phyloP scores from a whole-genome alignment of 73 alveolate genomes.

The Tetrahymena malaccensis region DNA sequence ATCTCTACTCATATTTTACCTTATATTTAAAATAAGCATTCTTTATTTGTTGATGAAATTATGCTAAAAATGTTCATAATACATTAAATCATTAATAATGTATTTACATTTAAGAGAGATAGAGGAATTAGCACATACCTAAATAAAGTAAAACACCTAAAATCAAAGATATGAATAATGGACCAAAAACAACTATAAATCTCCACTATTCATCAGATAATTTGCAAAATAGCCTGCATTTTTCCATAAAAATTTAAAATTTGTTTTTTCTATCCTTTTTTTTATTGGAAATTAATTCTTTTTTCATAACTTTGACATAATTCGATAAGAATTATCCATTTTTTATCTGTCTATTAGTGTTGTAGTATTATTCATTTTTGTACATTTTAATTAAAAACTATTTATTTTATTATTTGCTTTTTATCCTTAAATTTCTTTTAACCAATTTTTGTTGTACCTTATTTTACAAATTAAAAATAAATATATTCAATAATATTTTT shows the following conservation, averaged over 20 bases:
- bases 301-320: not conserved
- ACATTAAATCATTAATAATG: not conserved
- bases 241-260: not conserved
- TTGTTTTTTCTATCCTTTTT: not conserved
- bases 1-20: not conserved
- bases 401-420: no score
- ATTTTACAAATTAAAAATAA: no score
- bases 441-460: not conserved
- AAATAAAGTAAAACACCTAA: not conserved
- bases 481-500: no score
- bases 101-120: not conserved
- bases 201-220: not conserved
- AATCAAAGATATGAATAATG: not conserved
- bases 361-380: not conserved
- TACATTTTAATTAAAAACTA: not conserved
- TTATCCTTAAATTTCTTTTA: no score
- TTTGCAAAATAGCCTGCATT: not conserved
- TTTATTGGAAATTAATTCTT: not conserved
- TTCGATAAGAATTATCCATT: not conserved
- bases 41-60: not conserved
- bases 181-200: not conserved
- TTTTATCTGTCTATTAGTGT: not conserved
- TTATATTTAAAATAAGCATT: not conserved
- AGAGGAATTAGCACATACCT: not conserved
- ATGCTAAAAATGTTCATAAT: not conserved